phyloP scores from a whole-genome alignment of 257 asterid species.

The Petunia secreta region DNA sequence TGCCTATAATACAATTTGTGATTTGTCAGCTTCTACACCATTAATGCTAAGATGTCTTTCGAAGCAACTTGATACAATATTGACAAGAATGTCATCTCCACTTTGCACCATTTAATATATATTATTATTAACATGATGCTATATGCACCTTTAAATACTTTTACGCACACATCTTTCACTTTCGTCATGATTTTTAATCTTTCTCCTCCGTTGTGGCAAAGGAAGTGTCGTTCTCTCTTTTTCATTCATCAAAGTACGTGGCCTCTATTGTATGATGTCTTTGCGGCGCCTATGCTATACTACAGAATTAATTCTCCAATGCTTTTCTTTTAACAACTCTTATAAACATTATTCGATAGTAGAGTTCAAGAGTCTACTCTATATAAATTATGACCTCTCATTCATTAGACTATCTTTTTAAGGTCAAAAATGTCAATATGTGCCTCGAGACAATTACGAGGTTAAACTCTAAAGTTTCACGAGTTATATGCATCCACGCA shows the following conservation, averaged over 20 bases:
- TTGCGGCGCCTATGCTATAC: background rate
- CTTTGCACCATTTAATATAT: background rate
- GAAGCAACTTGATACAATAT: conserved; percentile 17
- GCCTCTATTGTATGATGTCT: background rate
- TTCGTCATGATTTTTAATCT: background rate
- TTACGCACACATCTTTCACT: background rate
- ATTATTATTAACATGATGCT: background rate
- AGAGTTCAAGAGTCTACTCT: background rate
- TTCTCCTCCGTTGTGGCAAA: background rate
- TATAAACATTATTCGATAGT: background rate
- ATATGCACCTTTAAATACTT: background rate
- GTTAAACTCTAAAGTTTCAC: background rate
- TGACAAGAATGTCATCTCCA: conserved; percentile 13
- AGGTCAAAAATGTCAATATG: too few relatives aligned
- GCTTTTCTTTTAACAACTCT: too few relatives aligned
- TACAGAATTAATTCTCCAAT: too few relatives aligned
- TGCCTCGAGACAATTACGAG: background rate
- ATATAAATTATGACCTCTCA: background rate
- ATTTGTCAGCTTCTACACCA: conserved; percentile 1
- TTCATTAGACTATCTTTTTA: background rate
- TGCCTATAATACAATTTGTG: background rate
- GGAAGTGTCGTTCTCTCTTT: background rate
- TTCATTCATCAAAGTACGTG: too few relatives aligned
- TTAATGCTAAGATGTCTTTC: background rate
- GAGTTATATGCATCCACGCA: background rate